phyloP scores from a whole-genome alignment of 768 basidiomycete genomes.

The Galerina marginata region DNA sequence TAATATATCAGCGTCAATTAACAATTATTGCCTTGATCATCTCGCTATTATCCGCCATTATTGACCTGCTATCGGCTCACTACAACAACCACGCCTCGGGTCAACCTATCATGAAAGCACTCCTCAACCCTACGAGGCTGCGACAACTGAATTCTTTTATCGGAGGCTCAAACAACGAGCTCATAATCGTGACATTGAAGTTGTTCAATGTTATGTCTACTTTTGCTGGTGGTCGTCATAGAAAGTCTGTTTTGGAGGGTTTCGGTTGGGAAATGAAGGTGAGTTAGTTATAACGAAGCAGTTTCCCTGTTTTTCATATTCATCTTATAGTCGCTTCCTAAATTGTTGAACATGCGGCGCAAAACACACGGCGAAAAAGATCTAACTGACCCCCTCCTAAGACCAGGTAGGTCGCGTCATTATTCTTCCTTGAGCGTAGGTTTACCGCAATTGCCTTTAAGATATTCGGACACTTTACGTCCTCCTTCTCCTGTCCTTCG shows the following conservation, averaged over 20 bases:
- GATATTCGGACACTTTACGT: conserved; percentile 84
- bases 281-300: conserved; percentile 5
- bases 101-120: conserved; percentile 60
- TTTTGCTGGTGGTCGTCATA: conserved; percentile 71
- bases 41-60: conserved; percentile 61
- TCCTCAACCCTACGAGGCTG: conserved; percentile 61
- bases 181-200: conserved; percentile 69
- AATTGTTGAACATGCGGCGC: conserved; percentile 73
- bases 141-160: conserved; percentile 68
- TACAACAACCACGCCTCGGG: conserved; percentile 71
- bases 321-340: conserved; percentile 59
- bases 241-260: conserved; percentile 63
- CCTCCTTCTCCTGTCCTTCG: conserved; percentile 74
- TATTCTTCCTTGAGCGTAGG: not conserved
- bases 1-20: conserved; percentile 44
- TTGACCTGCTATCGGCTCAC: conserved; percentile 69
- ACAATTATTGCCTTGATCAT: conserved; percentile 49
- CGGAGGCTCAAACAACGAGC: conserved; percentile 64
- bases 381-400: conserved; percentile 39
- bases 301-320: conserved; percentile 3
- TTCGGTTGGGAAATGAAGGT: conserved; percentile 87
- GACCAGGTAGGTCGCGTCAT: conserved; percentile 55
- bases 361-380: conserved; percentile 53
- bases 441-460: conserved; percentile 25
- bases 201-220: conserved; percentile 63